Evolutionary conservation across 1,139 yeast genomes (phyloP).

Genomic region (Hyphopichia wangnamkhiaoensis): DNA sequence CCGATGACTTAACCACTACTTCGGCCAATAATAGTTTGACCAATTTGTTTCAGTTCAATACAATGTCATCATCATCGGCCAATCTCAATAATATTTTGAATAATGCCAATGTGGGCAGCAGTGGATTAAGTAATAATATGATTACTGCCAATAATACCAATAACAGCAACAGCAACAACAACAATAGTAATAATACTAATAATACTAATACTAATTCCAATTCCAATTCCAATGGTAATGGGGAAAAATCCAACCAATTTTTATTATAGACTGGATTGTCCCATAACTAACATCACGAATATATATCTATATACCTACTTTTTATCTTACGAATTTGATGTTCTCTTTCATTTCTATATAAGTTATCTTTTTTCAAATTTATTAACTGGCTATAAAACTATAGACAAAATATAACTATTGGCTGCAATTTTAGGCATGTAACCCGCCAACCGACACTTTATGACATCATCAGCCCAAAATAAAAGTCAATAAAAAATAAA

Average conservation of each 20-base stretch:
- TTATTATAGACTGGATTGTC: background rate
- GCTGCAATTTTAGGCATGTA: no score
- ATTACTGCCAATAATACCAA: background rate
- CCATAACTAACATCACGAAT: no score
- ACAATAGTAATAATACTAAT: background rate
- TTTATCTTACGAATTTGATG: no score
- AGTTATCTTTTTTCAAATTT: no score
- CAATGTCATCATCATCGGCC: constrained; percentile 3
- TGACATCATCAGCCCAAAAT: no score
- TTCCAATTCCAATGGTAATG: background rate
- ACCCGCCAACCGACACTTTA: no score
- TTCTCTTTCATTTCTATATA: no score
- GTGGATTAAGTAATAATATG: background rate
- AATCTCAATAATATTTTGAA: constrained; percentile 1
- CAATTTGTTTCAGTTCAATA: constrained; percentile 27
- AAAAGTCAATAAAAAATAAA: no score
- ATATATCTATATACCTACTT: no score
- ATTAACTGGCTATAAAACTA: no score
- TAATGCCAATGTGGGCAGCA: background rate
- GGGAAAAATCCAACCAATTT: constrained; percentile 1
- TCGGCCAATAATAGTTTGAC: constrained; percentile 24
- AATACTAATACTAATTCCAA: constrained; percentile 6
- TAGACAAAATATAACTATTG: no score
- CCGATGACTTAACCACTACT: constrained; percentile 24
- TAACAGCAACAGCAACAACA: background rate